Base-by-base conservation (phyloP, 2,329 filamentous ascomycete genomes). In the Davidsoniella neocaledoniae region DNA sequence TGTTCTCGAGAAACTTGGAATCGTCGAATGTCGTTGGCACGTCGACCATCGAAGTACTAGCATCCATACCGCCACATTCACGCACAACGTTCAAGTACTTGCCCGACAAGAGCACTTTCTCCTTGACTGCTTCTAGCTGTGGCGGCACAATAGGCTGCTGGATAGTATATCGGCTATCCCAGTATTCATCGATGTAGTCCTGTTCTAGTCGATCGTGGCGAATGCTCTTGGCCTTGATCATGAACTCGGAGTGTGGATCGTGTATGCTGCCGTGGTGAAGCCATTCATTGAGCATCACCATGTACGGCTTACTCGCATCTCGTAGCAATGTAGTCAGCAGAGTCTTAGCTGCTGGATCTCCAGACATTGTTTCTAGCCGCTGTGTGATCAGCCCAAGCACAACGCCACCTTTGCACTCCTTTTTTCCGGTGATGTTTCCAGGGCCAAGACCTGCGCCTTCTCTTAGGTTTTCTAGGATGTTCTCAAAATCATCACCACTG, bases 211-310 rank as follows among this genome's bases (percentile, higher is more conserved):
- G 76, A 62, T 96, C 91, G 39, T 91, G 77, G 52, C 83, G 82
- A 58, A 98, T 95, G 59, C 88, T 94, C 58, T 94, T 86, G 63
- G 96, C 91, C 60, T 93, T 93, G 60, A 98, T 81, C 48, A 98
- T 68, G 57, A 98, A 98, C 63, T 98, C 91, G 1, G 81, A 77
- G 62, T 96, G 90, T 0, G 88, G 86, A 62, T 98, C 91, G 59
- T 83, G 86, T 63, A 98, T 96, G 45, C 83, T 86, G 38, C 91
- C 91, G 60, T 94, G 90, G 60, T 98, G 91, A 14, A 98, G 70
- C 91, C 91, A 98, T 63, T 96, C 90, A 59, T 98, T 98, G 54
- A 98, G 69, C 91, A 98, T 98, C 40, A 76, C 75, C 88, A 96
- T 95, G 62, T 98, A 98, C 0, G 91, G 91, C 50, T 83, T 77